Percentiles rank a stretch among this genome's conserved stretches.
Conservation (phyloP, 106 monocot genomes). For the Triglochin maritima region DNA sequence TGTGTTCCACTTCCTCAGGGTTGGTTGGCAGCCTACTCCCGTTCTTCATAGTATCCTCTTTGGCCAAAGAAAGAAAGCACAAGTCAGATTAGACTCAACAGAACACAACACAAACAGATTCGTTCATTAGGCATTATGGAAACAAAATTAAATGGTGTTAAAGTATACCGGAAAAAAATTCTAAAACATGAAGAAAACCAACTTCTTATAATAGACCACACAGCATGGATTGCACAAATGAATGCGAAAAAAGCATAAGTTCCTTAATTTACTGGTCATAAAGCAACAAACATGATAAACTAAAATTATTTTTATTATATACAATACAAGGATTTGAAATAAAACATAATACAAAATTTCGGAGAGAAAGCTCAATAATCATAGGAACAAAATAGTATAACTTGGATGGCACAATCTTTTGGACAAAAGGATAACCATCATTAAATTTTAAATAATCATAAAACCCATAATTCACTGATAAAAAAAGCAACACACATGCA, state of each 20-base stretch:
- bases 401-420: not conserved
- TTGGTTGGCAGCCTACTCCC: conserved; percentile 36
- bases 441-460: not conserved
- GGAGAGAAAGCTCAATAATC: too few relatives aligned
- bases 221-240: too few relatives aligned
- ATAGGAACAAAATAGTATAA: not conserved
- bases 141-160: not conserved
- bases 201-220: too few relatives aligned
- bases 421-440: too few relatives aligned
- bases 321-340: too few relatives aligned
- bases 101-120: not conserved
- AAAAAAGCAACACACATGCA: conserved; percentile 3
- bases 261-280: too few relatives aligned
- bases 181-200: not conserved
- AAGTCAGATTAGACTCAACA: not conserved
- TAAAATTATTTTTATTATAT: too few relatives aligned
- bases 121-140: not conserved
- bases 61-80: not conserved
- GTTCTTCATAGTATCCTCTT: conserved; percentile 15
- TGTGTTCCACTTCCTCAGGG: conserved; percentile 55
- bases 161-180: not conserved
- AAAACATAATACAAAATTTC: not conserved
- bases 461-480: not conserved
- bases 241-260: too few relatives aligned
- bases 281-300: too few relatives aligned